Percentiles rank a stretch among this genome's conserved stretches.
Evolutionary conservation across 2,329 filamentous ascomycete genomes (phyloP).

Genomic region (Apiospora phragmitis): DNA sequence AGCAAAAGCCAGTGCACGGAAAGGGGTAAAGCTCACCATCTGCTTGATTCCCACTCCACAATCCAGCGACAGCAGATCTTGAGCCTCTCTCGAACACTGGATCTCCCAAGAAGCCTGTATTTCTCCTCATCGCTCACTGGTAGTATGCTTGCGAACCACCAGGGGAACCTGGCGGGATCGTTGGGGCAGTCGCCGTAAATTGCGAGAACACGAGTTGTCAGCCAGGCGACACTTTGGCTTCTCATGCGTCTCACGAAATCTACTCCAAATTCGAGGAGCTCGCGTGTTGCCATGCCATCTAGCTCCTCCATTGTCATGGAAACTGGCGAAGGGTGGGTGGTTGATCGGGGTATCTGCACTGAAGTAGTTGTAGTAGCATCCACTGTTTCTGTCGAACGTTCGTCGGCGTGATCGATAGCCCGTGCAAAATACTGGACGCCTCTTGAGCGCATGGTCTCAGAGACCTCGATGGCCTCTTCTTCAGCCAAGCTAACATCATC

Average conservation of each 20-base stretch:
- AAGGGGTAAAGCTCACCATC: constrained; percentile 60
- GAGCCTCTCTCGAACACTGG: constrained; percentile 75
- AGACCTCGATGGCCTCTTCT: constrained; percentile 74
- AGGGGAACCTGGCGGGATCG: constrained; percentile 78
- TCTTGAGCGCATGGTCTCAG: constrained; percentile 52
- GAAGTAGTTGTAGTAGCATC: not conserved
- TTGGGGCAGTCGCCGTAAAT: constrained; percentile 77
- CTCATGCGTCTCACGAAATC: constrained; percentile 72
- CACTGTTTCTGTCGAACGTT: not conserved
- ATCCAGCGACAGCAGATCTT: constrained; percentile 86
- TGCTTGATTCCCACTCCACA: constrained; percentile 65
- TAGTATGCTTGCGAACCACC: constrained; percentile 85
- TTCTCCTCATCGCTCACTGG: constrained; percentile 78
- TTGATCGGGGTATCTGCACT: constrained; percentile 19
- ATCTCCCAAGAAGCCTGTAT: constrained; percentile 71
- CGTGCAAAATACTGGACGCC: constrained; percentile 27
- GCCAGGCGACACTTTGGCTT: constrained; percentile 69
- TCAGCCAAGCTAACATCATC: constrained; percentile 81
- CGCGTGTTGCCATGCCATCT: constrained; percentile 66
- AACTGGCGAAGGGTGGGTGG: constrained; percentile 17
- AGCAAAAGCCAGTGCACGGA: not conserved
- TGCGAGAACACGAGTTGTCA: constrained; percentile 68
- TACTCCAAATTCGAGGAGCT: constrained; percentile 64
- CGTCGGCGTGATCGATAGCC: not conserved
- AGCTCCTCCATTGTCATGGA: constrained; percentile 36